Evolutionary conservation across 2,329 filamentous ascomycete species (phyloP), one percentile per base, ranked within the genome.

Genomic region (Fusarium luffae): DNA sequence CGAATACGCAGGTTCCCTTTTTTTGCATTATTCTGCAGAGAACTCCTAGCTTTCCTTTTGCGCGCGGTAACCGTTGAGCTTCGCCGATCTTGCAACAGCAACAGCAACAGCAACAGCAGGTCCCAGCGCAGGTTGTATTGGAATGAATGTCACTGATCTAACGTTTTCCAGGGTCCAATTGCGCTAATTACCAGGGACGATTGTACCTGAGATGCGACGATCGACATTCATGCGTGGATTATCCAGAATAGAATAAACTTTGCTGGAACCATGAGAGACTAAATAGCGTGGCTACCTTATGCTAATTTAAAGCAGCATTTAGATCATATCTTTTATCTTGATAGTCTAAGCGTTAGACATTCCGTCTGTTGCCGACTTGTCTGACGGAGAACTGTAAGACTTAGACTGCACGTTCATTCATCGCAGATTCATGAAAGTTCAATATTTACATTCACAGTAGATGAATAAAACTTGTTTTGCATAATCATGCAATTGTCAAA

Each of bases 131-230:
- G 5, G 25, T 41, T 28, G 23, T 18, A 21, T 13, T 2, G 7
- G 32, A 23, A 25, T 27, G 13, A 42, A 52, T 52, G 32, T 21
- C 49, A 28, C 34, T 21, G 10, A 19, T n/a, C 13, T 9, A 49
- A n/a, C 28, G 44, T 51, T 13, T 19, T 48, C 4, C 25, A 64
- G 59, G 44, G 30, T 64, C 37, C 12, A 9, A 7, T 37, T 16
- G 40, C 59, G 40, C 50, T 64, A 64, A 64, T 46, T 64, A 41
- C 43, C 11, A 13, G 37, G 30, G 32, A 40, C 14, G 30, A 63
- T 57, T 23, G 16, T 27, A 40, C 34, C 18, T 37, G 34, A 11
- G 9, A 10, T 37, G 18, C 2, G 18, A 56, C n/a, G 19, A 43
- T 57, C 37, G 32, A n/a, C 19, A 51, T 59, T 64, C 30, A 64